Evolutionary conservation across 305 asterid genomes (phyloP), one percentile per base, ranked within the genome.

Genomic region (Fraxinus paxiana): DNA sequence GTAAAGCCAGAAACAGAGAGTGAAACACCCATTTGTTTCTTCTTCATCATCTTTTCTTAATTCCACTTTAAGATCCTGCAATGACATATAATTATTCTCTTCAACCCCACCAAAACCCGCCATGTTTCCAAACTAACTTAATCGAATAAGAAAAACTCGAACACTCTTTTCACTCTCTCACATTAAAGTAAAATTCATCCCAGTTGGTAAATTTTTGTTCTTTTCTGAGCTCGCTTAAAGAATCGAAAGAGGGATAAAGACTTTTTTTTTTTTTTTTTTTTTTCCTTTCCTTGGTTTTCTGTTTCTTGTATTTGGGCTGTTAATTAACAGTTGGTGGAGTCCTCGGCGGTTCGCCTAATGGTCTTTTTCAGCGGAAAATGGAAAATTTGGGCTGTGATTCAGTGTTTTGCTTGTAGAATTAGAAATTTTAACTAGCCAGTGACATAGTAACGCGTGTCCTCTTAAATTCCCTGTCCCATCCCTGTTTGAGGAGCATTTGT

Each of bases 1-100:
- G 91, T 88, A 92, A 85, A 94, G 87, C 98, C 97, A 94, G 86
- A 94, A 92, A 85, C 92, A 91, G 28, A 92, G 73, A 76, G 88
- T 80, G 65, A 92, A 87, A 76, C 83, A 31, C 80, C 90, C 90
- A 79, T 91, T 84, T 61, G 17, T 86, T 77, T 83, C 90, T 59
- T 54, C 85, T 73, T 80, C 88, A 46, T 9, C 78, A 71, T 80
- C 83, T 84, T 84, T 83, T 24, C 80, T 41, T 31, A 92, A 78
- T 88, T 87, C 94, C 79, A 92, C 89, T 76, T 83, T 83, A 75
- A 92, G 85, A 87, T 94, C 87, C 77, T 87, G 88, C 91, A 92
- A 81, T 84, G 73, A 75, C 43, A 82, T 83, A 72, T 90, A 92
- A 82, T 85, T 90, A 54, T 82, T 84, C 80, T 65, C 89, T 80